Conservation (phyloP, 164 flowering plant species). For the Pachysandra terminalis region DNA sequence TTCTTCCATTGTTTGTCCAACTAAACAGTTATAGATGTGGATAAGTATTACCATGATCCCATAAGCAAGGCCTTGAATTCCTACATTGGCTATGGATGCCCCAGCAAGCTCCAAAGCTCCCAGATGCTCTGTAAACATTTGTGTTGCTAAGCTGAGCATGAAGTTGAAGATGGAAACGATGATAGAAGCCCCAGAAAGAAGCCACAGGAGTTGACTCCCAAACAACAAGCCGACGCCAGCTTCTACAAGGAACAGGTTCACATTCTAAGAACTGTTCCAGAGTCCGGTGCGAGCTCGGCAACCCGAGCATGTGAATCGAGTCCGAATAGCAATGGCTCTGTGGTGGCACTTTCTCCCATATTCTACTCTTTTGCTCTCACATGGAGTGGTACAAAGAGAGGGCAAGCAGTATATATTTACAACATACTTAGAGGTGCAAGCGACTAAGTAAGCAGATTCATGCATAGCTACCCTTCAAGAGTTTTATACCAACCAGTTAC, state of each 20-base stretch:
- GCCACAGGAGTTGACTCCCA: conserved; percentile 60
- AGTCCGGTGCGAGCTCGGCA: conserved; percentile 31
- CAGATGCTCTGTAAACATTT: conserved; percentile 50
- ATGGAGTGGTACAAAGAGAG: too few species aligned
- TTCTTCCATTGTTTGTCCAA: too few species aligned
- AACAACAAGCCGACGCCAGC: conserved; percentile 38
- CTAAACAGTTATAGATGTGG: too few species aligned
- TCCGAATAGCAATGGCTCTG: conserved; percentile 27
- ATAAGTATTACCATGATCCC: conserved; percentile 42
- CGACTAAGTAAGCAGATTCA: too few species aligned
- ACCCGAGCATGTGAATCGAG: conserved; percentile 26
- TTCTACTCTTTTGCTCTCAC: too few species aligned
- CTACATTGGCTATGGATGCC: conserved; percentile 52
- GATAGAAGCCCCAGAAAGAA: conserved; percentile 47
- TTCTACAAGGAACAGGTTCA: conserved; percentile 24
- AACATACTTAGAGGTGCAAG: too few species aligned
- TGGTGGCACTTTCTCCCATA: neutral
- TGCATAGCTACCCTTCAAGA: too few species aligned
- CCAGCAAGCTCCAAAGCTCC: conserved; percentile 54
- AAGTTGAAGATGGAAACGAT: conserved; percentile 50
- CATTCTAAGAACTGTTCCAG: conserved; percentile 35
- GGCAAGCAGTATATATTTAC: too few species aligned
- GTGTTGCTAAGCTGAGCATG: conserved; percentile 61
- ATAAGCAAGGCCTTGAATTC: conserved; percentile 62
- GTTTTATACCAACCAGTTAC: too few species aligned